A percentile compares a stretch with the other conserved stretches of the same genome.
These are phyloP conservation scores for Fusarium napiforme DNA, from an alignment of 2,329 filamentous ascomycete species.

Conservation along the genomic window DNA sequence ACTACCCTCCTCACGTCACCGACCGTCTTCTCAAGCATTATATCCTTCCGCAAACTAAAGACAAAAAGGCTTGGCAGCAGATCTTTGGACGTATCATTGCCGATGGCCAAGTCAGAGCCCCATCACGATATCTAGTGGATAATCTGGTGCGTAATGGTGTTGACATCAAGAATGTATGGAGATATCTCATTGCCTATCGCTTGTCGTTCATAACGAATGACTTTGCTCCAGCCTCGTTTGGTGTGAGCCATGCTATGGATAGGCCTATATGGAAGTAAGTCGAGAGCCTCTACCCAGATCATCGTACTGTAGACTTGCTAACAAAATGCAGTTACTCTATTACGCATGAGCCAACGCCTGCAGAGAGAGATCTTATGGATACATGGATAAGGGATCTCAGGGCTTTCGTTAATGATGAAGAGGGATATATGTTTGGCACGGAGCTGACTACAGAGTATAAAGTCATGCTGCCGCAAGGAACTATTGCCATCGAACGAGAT, in stretches of 20 bases:
- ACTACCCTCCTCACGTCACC: neutral
- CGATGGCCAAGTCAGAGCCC: conserved; percentile 15
- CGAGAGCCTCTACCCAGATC: fast-evolving
- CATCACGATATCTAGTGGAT: conserved; percentile 5
- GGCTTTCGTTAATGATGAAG: conserved; percentile 5
- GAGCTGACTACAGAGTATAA: neutral
- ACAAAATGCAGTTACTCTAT: neutral
- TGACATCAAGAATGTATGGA: neutral
- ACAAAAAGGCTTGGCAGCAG: conserved; percentile 3
- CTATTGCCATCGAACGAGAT: neutral
- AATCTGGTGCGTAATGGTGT: conserved; percentile 6
- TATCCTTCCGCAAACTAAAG: neutral
- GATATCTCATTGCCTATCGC: conserved; percentile 12
- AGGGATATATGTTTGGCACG: neutral
- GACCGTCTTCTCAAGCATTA: conserved; percentile 16
- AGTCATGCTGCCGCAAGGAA: conserved; percentile 7
- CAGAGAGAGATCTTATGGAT: neutral
- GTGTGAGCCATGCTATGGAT: conserved; percentile 20
- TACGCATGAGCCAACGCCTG: neutral
- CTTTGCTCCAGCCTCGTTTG: neutral
- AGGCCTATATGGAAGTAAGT: conserved; percentile 18
- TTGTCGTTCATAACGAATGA: conserved; percentile 1
- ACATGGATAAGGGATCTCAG: neutral
- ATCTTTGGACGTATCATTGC: conserved; percentile 2
- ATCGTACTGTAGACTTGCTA: neutral